Conservation (phyloP, 352 stramenopile species). For the Globisporangium orthogonon region DNA sequence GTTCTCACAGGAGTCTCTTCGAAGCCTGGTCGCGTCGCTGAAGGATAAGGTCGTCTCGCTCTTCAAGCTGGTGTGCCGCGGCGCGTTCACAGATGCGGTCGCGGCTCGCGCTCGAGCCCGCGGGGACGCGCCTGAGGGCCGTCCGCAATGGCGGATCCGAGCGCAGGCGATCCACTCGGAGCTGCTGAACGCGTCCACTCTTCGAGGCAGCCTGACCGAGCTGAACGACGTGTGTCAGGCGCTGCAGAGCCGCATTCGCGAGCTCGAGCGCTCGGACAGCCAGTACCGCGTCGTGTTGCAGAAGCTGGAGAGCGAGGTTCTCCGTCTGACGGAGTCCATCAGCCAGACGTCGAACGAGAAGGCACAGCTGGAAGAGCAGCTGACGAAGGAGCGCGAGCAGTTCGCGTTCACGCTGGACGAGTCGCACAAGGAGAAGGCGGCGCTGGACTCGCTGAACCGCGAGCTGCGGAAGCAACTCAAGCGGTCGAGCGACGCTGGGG, state of each 20-base stretch:
- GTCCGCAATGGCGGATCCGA: slow-evolving; percentile 67
- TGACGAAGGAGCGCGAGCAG: slow-evolving; percentile 65
- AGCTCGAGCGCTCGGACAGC: slow-evolving; percentile 68
- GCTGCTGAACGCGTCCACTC: slow-evolving; percentile 47
- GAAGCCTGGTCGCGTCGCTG: slow-evolving; percentile 34
- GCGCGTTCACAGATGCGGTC: slow-evolving; percentile 69
- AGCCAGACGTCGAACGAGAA: slow-evolving; percentile 31
- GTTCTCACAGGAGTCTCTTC: slow-evolving; percentile 42
- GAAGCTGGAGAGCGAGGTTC: slow-evolving; percentile 70
- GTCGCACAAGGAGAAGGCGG: slow-evolving; percentile 77
- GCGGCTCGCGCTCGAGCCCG: slow-evolving; percentile 28
- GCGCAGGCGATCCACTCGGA: slow-evolving; percentile 67
- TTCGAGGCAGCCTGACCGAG: slow-evolving; percentile 56
- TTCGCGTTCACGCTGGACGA: slow-evolving; percentile 69
- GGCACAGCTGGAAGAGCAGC: slow-evolving; percentile 41
- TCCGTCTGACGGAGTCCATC: slow-evolving; percentile 43
- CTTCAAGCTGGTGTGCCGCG: slow-evolving; percentile 74
- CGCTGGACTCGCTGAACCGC: slow-evolving; percentile 59
- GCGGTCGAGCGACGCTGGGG: slow-evolving; percentile 41
- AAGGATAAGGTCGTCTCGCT: slow-evolving; percentile 59
- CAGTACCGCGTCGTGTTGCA: slow-evolving; percentile 74
- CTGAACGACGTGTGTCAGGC: slow-evolving; percentile 59
- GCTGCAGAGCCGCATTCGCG: slow-evolving; percentile 59
- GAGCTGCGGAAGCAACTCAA: slow-evolving; percentile 80
- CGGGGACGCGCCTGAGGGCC: slow-evolving; percentile 18